Percentiles rank a stretch among this genome's conserved stretches.
Evolutionary conservation across 176 grass and related monocot genomes (phyloP).

Genomic region (Phoenix dactylifera): DNA sequence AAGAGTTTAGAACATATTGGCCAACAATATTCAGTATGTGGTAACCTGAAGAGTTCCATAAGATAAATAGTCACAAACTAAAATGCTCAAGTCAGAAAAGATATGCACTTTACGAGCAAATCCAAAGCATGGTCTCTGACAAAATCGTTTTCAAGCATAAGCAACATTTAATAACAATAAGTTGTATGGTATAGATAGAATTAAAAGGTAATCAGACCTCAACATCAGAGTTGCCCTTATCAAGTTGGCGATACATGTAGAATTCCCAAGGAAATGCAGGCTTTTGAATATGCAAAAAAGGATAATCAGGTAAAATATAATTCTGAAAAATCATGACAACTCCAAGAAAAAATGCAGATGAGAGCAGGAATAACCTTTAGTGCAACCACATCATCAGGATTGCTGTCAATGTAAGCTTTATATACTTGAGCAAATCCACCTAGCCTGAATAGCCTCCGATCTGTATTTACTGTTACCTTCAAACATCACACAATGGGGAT

Average conservation of each 20-base stretch:
- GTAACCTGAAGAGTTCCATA: conserved; percentile 86
- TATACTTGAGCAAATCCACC: conserved; percentile 85
- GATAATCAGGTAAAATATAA: background rate
- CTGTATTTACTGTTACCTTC: no score
- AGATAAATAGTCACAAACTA: conserved; percentile 78
- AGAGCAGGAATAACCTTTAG: conserved; percentile 54
- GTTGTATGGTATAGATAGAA: no score
- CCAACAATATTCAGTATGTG: background rate
- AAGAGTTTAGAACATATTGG: no score
- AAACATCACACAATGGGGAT: no score
- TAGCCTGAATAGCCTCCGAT: conserved; percentile 42
- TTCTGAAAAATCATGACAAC: background rate
- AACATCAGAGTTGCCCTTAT: conserved; percentile 48
- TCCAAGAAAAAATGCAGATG: conserved; percentile 11
- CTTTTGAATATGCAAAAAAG: conserved; percentile 58
- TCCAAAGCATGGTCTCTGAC: conserved; percentile 75
- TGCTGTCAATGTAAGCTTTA: conserved; percentile 64
- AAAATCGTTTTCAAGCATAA: conserved; percentile 10
- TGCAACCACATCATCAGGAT: conserved; percentile 58
- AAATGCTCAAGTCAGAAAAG: conserved; percentile 58
- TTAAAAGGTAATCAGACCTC: conserved; percentile 40
- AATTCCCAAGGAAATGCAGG: conserved; percentile 87
- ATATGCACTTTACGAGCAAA: conserved; percentile 58
- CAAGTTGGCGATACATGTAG: conserved; percentile 95
- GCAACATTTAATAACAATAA: background rate